phyloP scores from a whole-genome alignment of 2,329 filamentous ascomycete species.

The Colletotrichum horii region DNA sequence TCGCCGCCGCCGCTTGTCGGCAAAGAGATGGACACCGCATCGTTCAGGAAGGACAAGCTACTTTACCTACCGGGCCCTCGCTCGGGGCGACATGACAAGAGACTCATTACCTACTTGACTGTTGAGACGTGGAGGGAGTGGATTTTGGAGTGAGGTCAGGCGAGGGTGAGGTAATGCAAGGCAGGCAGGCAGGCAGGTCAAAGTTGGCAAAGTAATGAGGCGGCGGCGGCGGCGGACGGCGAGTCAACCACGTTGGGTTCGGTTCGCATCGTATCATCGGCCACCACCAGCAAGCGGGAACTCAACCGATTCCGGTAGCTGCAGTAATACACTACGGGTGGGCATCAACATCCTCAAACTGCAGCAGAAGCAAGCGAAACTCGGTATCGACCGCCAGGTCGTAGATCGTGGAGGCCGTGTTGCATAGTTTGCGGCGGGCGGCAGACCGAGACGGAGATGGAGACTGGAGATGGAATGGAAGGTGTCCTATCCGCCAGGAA shows the following conservation, averaged over 20 bases:
- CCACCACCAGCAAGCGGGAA: background rate
- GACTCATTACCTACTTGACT: too few relatives aligned
- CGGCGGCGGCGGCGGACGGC: conserved; percentile 7
- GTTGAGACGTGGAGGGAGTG: too few relatives aligned
- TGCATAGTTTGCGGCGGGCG: background rate
- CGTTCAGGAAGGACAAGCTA: background rate
- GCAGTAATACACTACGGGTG: background rate
- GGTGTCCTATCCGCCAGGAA: background rate
- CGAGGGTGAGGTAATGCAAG: background rate
- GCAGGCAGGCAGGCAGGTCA: background rate
- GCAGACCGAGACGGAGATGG: background rate
- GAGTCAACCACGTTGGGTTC: conserved; percentile 4
- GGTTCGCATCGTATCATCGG: background rate
- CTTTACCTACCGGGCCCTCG: background rate
- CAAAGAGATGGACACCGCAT: background rate
- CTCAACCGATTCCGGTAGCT: conserved; percentile 2
- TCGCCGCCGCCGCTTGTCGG: background rate
- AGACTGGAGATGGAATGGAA: background rate
- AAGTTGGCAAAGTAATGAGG: background rate
- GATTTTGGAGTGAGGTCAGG: background rate
- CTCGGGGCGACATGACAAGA: background rate
- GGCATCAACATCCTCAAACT: background rate
- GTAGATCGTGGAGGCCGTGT: background rate
- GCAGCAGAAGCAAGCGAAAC: background rate
- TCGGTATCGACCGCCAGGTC: background rate